phyloP scores from a whole-genome alignment of 257 asterid species.

The Cinchona pubescens region DNA sequence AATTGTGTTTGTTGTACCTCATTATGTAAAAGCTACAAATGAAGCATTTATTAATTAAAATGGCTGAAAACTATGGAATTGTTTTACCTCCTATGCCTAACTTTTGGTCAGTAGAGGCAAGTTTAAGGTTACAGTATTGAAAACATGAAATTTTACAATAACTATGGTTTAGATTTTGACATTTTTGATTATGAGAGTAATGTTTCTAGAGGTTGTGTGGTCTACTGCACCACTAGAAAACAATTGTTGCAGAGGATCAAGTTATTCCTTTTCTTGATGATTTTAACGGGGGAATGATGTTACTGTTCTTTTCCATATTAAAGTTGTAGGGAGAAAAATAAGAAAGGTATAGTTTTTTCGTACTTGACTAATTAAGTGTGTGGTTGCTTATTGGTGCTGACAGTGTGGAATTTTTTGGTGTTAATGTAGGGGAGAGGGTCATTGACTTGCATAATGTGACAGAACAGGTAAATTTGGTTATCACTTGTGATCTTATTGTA shows the following conservation, averaged over 20 bases:
- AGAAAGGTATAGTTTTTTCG: not conserved
- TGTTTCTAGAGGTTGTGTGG: too few relatives aligned
- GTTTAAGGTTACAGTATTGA: not conserved
- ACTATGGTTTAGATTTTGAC: not conserved
- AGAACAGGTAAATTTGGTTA: constrained; percentile 59
- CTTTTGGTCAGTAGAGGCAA: not conserved
- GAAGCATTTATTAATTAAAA: not conserved
- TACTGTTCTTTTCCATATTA: not conserved
- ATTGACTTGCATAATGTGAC: constrained; percentile 67
- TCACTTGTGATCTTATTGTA: constrained; percentile 7
- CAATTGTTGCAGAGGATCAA: not conserved
- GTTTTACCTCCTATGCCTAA: not conserved
- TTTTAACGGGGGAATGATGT: not conserved
- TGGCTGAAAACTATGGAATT: not conserved
- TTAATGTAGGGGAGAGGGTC: constrained; percentile 65
- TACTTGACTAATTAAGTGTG: not conserved
- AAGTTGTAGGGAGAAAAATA: not conserved
- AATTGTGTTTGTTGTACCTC: not conserved
- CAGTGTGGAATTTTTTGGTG: constrained; percentile 14
- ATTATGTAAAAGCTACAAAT: not conserved
- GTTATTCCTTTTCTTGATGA: not conserved
- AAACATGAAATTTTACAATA: too few relatives aligned
- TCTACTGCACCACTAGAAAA: not conserved
- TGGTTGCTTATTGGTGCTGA: not conserved
- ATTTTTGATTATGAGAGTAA: not conserved